Evolutionary conservation across 2,329 filamentous ascomycete species (phyloP).

Genomic region (Alternaria incomplexa): DNA sequence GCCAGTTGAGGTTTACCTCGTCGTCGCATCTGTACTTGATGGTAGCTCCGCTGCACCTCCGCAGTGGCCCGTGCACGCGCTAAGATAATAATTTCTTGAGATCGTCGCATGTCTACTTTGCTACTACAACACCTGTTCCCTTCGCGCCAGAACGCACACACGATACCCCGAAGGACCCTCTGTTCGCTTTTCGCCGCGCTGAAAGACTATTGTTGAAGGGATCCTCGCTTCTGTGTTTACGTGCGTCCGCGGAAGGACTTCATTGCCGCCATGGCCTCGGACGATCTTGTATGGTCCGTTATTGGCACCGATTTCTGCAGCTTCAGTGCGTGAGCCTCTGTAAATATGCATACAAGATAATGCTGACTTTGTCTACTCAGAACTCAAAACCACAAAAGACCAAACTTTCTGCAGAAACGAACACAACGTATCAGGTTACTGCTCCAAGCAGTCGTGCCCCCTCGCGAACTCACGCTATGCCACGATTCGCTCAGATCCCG

Average conservation of each 20-base stretch:
- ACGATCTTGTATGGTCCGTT: constrained; percentile 91
- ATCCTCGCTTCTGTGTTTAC: background rate
- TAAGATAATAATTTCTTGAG: constrained; percentile 18
- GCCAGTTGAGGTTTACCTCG: constrained; percentile 27
- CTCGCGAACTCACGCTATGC: constrained; percentile 92
- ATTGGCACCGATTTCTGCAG: constrained; percentile 96
- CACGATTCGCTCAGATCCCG: constrained; percentile 82
- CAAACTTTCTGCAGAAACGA: constrained; percentile 95
- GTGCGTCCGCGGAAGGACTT: background rate
- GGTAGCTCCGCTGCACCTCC: constrained; percentile 3
- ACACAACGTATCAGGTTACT: constrained; percentile 60
- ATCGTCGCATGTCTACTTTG: constrained; percentile 2
- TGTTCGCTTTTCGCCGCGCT: background rate
- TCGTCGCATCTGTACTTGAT: constrained; percentile 4
- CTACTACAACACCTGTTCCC: constrained; percentile 2
- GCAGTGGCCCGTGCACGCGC: constrained; percentile 10
- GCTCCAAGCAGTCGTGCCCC: constrained; percentile 72
- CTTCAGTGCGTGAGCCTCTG: constrained; percentile 61
- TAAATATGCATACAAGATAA: background rate
- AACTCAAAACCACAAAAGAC: constrained; percentile 70
- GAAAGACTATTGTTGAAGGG: background rate
- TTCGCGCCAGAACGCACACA: background rate
- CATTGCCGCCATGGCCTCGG: constrained; percentile 50
- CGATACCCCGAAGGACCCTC: background rate
- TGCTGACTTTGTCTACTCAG: background rate